Evolutionary conservation across 495 filamentous ascomycete genomes (phyloP), one percentile per base, ranked within the genome.

Genomic region (Talaromyces stipitatus): DNA sequence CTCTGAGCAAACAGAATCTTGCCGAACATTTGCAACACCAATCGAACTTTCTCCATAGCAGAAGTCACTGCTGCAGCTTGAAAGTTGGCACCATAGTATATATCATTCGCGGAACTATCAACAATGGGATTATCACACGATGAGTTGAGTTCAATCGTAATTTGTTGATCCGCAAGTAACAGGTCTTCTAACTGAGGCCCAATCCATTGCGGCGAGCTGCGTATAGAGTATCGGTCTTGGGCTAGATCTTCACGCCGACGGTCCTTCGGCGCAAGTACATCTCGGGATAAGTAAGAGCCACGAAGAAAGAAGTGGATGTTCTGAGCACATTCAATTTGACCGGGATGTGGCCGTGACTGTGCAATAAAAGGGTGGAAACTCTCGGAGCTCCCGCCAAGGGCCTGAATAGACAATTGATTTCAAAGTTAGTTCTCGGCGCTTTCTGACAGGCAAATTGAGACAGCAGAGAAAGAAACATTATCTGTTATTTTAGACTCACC

Each of bases 71-170:
- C 65, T 11, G 63, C 62, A 1, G 82, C 83, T 58, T 85, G 83
- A 62, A 85, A 85, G 62, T 85, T 85, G 26, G 78, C 77, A 27
- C 82, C 82, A 41, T 82, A 74, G 7, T 60, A 61, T 11, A 41
- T 36, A 8, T 20, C 50, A 1, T 55, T 50, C 2, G 24, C 53
- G 20, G 55, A 30, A 14, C 66, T 60, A 51, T 85, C 73, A 30
- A 83, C 61, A n/a, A 87, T 65, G 1, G 83, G 84, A 61, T 86
- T 87, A 57, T 87, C 84, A 1, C 79, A 80, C 4, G 81, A 76
- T 14, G 83, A 84, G 62, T 85, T 87, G 54, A 82, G 69, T 59
- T 87, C 84, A 2, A 70, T 68, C 7, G 66, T 61, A 14, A 87
- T 61, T 56, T 87, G 84, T 12, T 70, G 63, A n/a, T 79, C 72